These are phyloP conservation scores for Calonectria multiphialidica DNA, from an alignment of 2,329 filamentous ascomycete species.

Conservation along the genomic window DNA sequence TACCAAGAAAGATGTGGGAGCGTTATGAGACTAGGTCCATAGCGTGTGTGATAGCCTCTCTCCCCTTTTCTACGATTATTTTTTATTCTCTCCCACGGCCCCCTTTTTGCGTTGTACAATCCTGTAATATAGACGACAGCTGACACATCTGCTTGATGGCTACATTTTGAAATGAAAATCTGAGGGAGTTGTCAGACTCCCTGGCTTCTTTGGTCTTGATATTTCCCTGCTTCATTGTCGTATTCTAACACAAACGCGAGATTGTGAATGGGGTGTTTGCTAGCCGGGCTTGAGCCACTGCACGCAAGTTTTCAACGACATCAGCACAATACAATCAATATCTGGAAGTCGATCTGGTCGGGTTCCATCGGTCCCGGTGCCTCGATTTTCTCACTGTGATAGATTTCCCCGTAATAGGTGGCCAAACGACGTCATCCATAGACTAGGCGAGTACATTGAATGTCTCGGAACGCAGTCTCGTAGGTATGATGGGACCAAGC, in stretches of 20 bases:
- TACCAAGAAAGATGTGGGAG: conserved; percentile 17
- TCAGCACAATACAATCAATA: no score
- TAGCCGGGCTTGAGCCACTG: no score
- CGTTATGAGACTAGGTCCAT: background rate
- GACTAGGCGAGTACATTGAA: no score
- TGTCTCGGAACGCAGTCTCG: background rate
- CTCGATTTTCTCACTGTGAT: no score
- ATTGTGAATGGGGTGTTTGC: background rate
- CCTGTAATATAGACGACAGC: conserved; percentile 39
- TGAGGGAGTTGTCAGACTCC: conserved; percentile 4
- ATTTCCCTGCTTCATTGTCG: background rate
- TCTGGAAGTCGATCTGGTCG: no score
- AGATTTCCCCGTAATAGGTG: no score
- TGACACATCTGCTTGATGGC: conserved; percentile 17
- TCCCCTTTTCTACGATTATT: background rate
- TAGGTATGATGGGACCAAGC: background rate
- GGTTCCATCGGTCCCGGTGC: no score
- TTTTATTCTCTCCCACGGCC: conserved; percentile 15
- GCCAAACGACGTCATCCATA: no score
- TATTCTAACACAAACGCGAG: no score
- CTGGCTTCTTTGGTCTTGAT: background rate
- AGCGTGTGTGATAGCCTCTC: background rate
- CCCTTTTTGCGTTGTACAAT: conserved; percentile 26
- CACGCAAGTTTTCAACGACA: no score
- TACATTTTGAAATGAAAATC: conserved; percentile 16